phyloP scores from a whole-genome alignment of 495 filamentous ascomycete species.

The Penicillium psychrofluorescens region DNA sequence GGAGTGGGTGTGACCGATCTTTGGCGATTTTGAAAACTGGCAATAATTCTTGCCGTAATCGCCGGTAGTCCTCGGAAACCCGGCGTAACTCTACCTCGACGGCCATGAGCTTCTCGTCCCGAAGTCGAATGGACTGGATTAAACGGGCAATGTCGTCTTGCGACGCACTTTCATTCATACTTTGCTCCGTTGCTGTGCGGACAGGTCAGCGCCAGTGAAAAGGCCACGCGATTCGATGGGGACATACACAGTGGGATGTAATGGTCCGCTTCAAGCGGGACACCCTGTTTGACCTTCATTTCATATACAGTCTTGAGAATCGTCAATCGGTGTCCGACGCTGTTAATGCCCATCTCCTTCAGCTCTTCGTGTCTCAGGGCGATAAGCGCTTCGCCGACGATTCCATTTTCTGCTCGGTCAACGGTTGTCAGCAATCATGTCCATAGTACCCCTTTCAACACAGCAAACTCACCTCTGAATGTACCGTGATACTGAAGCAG shows the following conservation, averaged over 20 bases:
- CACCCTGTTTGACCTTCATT: constrained; percentile 83
- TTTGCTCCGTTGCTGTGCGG: constrained; percentile 73
- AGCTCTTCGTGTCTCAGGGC: constrained; percentile 86
- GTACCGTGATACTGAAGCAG: constrained; percentile 75
- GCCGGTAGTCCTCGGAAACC: constrained; percentile 76
- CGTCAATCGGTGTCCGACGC: constrained; percentile 88
- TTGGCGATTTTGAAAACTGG: constrained; percentile 86
- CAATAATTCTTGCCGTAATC: constrained; percentile 81
- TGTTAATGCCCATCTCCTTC: constrained; percentile 86
- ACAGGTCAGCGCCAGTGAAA: constrained; percentile 12
- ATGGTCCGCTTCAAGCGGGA: constrained; percentile 85
- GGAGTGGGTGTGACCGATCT: constrained; percentile 82
- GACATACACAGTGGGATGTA: constrained; percentile 87
- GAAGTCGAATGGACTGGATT: constrained; percentile 74
- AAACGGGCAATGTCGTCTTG: constrained; percentile 86
- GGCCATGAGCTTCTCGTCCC: constrained; percentile 77
- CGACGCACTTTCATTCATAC: constrained; percentile 76
- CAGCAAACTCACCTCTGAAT: constrained; percentile 59
- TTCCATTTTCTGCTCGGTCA: constrained; percentile 66
- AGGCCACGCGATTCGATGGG: not conserved
- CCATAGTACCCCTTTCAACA: not conserved
- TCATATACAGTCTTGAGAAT: constrained; percentile 95
- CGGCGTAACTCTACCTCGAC: constrained; percentile 74
- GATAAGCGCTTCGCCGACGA: constrained; percentile 86
- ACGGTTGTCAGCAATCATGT: constrained; percentile 1